Percentiles rank a stretch among this genome's conserved stretches.
These are phyloP conservation scores for Bipolaris bicolor DNA, from an alignment of 2,329 filamentous ascomycete species.

Conservation along the genomic window DNA sequence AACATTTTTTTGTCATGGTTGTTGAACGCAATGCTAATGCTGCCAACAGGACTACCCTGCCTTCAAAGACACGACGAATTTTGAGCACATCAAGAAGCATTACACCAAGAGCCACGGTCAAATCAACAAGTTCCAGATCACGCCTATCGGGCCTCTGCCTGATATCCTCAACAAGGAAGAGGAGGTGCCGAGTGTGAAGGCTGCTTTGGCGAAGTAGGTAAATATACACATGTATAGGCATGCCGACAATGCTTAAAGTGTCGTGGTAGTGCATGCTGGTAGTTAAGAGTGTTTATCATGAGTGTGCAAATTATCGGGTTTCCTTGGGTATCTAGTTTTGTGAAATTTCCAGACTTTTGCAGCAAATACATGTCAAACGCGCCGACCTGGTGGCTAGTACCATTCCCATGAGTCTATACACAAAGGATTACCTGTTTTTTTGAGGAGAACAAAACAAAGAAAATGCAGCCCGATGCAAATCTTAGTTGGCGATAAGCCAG, in stretches of 20 bases:
- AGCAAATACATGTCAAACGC: background rate
- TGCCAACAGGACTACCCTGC: slow-evolving; percentile 63
- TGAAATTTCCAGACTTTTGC: background rate
- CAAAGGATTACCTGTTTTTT: background rate
- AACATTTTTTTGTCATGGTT: background rate
- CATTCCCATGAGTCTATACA: background rate
- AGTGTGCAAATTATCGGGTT: background rate
- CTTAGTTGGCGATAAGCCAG: background rate
- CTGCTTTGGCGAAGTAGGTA: slow-evolving; percentile 18
- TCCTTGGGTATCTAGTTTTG: background rate
- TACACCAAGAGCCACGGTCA: slow-evolving; percentile 71
- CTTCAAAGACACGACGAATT: slow-evolving; percentile 84
- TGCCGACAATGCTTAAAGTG: background rate
- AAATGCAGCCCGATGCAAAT: too few relatives aligned
- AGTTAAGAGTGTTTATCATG: background rate
- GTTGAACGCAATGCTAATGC: background rate
- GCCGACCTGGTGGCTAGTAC: background rate
- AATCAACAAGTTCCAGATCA: slow-evolving; percentile 73
- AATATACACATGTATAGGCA: background rate
- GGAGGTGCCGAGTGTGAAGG: slow-evolving; percentile 70
- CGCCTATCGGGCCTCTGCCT: slow-evolving; percentile 82
- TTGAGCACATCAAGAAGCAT: slow-evolving; percentile 91
- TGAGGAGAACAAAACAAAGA: background rate
- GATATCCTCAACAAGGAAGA: slow-evolving; percentile 78
- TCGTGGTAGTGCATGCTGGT: background rate